Percentiles rank a stretch among this genome's conserved stretches.
phyloP scores from a whole-genome alignment of 371 early-diverging fungal genomes.

The Blakeslea trispora region DNA sequence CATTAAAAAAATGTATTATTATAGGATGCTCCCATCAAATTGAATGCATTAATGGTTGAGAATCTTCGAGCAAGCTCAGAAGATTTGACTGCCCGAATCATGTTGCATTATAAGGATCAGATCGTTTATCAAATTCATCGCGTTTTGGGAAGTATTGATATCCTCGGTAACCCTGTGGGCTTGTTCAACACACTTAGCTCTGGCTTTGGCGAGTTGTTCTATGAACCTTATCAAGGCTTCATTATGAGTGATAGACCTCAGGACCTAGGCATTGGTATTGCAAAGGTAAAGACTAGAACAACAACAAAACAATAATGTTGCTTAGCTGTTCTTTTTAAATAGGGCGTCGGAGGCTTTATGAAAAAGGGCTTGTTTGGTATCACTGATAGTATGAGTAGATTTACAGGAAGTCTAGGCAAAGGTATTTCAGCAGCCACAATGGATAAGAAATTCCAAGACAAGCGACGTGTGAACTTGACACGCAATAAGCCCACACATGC shows the following conservation, averaged over 20 bases:
- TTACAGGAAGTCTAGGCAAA: conserved; percentile 88
- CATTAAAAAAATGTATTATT: background rate
- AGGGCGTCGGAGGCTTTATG: conserved; percentile 53
- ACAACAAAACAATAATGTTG: background rate
- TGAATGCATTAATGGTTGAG: conserved; percentile 82
- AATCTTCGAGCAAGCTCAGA: conserved; percentile 71
- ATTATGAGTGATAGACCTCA: conserved; percentile 86
- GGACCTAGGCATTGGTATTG: conserved; percentile 85
- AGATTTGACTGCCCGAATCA: conserved; percentile 39
- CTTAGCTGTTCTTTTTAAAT: conserved; percentile 45
- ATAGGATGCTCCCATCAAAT: conserved; percentile 78
- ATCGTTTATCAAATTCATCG: conserved; percentile 81
- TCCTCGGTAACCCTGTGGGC: conserved; percentile 91
- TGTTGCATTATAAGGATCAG: conserved; percentile 75
- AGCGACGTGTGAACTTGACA: conserved; percentile 65
- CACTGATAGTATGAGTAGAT: conserved; percentile 80
- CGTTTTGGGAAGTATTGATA: conserved; percentile 86
- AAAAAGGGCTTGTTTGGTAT: conserved; percentile 90
- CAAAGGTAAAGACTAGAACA: conserved; percentile 57
- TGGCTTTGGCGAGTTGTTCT: conserved; percentile 87
- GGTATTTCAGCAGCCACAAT: conserved; percentile 86
- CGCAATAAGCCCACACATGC: conserved; percentile 87
- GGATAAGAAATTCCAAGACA: conserved; percentile 82
- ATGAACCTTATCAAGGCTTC: conserved; percentile 91
- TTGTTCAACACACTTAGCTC: conserved; percentile 83